Evolutionary conservation across 345 rosid genomes (phyloP), one percentile per base, ranked within the genome.

Genomic region (Odontarrhena argentea): DNA sequence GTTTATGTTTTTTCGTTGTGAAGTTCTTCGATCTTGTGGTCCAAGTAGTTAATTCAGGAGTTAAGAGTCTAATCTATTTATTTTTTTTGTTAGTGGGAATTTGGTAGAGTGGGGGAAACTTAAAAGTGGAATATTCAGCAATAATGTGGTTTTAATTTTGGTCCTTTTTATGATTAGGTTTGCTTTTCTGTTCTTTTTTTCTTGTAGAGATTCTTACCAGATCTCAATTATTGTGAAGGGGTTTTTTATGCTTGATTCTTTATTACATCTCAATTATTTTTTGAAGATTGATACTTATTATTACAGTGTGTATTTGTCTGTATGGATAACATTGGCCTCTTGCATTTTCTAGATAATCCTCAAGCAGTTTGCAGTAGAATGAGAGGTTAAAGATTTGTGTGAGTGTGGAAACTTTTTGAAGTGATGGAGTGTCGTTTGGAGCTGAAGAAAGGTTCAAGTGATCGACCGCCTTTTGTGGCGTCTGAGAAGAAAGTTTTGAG

Each of bases 341-440:
- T 2, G 37, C 38, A 10, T 7, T 32, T 43, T 22, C 4, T 30
- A 63, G 74, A 38, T 25, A 48, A 24, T 13, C 4, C 47, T 45
- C 7, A 6, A 3, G 6, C 15, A 32, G 14, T 15, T 9, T 46
- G 49, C 8, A 18, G 58, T 55, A 30, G 32, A 49, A 42, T 65
- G 48, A 13, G 47, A 59, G 67, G 24, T 60, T 47, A 11, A 56
- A 74, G 41, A 55, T 11, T 38, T 18, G 25, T 69, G 49, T 69
- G 55, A 38, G 60, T 54, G 55, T 37, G 63, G 63, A 55, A 63
- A 28, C 54, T 61, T 43, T 34, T 40, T 3, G 13, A 50, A 71
- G 56, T 61, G 24, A 82, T 85, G 86, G 88, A 82, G 77, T 58
- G 53, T 24, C 61, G 68, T 65, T 58, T 69, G 44, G 83, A 76